Base-by-base conservation (phyloP, 1,284 basidiomycete genomes). In the Abortiporus biennis region DNA sequence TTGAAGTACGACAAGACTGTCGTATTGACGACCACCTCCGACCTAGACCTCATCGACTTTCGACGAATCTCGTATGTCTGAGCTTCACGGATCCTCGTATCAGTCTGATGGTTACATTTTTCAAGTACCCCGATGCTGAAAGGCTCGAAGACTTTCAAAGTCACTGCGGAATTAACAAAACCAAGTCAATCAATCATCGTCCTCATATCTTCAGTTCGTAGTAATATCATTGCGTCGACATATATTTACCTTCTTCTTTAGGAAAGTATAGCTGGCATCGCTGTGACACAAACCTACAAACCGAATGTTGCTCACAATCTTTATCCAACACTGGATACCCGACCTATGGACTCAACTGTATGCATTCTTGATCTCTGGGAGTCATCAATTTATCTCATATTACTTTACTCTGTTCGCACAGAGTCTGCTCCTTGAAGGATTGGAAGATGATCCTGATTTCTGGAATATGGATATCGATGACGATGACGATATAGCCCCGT, bases 171-270 rank as follows among this genome's bases (percentile, higher is more conserved):
- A 40, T 63, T 91, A 19, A 74, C 67, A 8, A 86, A 80, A 54
- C 87, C 87, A 4, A 89, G 86, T 52, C 86, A 89, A 61, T 66
- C 65, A n/a, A 63, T 89, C 11, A 54, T 65, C 4, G 76, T 84
- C 23, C 68, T 74, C 23, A 72, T 88, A 6, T 68, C 79, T 49
- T 80, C 85, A 25, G 87, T 88, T 59, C n/a, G 15, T 30, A 3
- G 9, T 33, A 2, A 20, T 11, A 22, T 36, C n/a, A 19, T 33
- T 24, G 21, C 6, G n/a, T n/a, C n/a, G n/a, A n/a, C 12, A 5
- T 33, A 4, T 19, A 29, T 4, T 31, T 21, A 19, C 36, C n/a
- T 35, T 36, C n/a, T 42, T 24, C 22, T 21, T 11, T 42, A 90
- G 86, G 85, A 89, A 62, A 71, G 64, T 21, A 67, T 76, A 29